Base-by-base conservation (phyloP, 371 early-diverging fungal genomes). In the Mucor saturninus region DNA sequence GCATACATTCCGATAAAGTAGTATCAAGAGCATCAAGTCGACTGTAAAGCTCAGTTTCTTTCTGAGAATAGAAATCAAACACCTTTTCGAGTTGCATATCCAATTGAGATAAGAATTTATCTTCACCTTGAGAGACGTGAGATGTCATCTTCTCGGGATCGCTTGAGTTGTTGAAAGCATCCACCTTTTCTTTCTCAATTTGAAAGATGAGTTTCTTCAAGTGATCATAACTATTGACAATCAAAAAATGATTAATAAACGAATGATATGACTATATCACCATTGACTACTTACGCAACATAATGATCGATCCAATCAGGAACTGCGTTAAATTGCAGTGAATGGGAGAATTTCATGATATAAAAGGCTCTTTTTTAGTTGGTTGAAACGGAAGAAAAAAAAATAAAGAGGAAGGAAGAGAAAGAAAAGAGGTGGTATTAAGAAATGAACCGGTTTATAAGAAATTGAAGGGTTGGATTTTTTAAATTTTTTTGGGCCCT, bases 281-380 rank as follows among this genome's bases (percentile, higher is more conserved):
- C 32, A 50, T 48, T 28, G 14, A 10, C 43, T 46, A 56, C 59
- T 56, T 84, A 87, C 85, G 85, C 86, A 59, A 93, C 61, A 70
- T 92, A 92, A 65, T 88, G 74, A 62, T 92, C 92, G 59, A 85
- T 85, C 96, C 96, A 96, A 68, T 95, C 95, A 54, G 95, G 95
- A 32, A 91, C 92, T 50, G 93, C 87, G 73, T 96, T 96, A 65
- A 96, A 88, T 75, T 91, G 89, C 58, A 96, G 81, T 29, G 89
- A 84, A 76, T 92, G 92, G 8, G 93, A 91, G 70, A 96, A 96
- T 84, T 94, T 96, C 95, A 96, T 95, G 13, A 35, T 59, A 42
- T 7, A 58, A 35, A 13, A 35, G 11, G 6, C 4, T 42, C n/a
- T 42, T 42, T 37, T 32, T 3, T 31, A 43, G n/a, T 21, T 21